Evolutionary conservation across 2,329 filamentous ascomycete genomes (phyloP).

Genomic region (Rosellinia necatrix): DNA sequence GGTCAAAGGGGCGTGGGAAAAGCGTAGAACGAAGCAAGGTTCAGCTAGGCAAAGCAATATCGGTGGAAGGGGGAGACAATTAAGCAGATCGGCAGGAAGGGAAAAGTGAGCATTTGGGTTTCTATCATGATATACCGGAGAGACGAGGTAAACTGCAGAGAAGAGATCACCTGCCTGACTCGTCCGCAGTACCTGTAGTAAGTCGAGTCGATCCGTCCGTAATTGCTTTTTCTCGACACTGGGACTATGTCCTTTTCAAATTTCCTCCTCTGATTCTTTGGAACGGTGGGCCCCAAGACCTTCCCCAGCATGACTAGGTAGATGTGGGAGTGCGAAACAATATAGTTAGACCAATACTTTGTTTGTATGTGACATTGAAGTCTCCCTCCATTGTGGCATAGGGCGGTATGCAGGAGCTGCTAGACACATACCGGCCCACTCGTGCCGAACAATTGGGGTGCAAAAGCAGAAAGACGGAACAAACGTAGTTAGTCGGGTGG

Average conservation of each 20-base stretch:
- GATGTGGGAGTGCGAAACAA: conserved; percentile 19
- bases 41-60: conserved; percentile 16
- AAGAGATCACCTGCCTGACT: conserved; percentile 23
- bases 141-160: conserved; percentile 17
- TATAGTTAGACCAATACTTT: conserved; percentile 22
- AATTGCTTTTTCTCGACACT: conserved; percentile 30
- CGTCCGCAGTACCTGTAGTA: conserved; percentile 24
- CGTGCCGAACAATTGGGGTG: conserved; percentile 32
- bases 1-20: conserved; percentile 17
- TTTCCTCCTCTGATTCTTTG: conserved; percentile 13
- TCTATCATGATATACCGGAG: conserved; percentile 23
- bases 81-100: conserved; percentile 9
- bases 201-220: conserved; percentile 20
- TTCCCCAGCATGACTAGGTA: conserved; percentile 22
- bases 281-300: conserved; percentile 25
- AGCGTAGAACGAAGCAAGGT: conserved; percentile 11
- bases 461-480: conserved; percentile 21
- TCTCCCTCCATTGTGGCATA: conserved; percentile 22
- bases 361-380: conserved; percentile 24
- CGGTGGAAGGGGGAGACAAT: conserved; percentile 18
- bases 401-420: conserved; percentile 25
- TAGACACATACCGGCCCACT: conserved; percentile 30
- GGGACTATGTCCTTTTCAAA: conserved; percentile 16
- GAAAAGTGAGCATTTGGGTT: conserved; percentile 15
- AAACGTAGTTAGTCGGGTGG: conserved; percentile 27